Evolutionary conservation across 2,329 filamentous ascomycete species (phyloP).

Genomic region (Mycosphaerella sp.): DNA sequence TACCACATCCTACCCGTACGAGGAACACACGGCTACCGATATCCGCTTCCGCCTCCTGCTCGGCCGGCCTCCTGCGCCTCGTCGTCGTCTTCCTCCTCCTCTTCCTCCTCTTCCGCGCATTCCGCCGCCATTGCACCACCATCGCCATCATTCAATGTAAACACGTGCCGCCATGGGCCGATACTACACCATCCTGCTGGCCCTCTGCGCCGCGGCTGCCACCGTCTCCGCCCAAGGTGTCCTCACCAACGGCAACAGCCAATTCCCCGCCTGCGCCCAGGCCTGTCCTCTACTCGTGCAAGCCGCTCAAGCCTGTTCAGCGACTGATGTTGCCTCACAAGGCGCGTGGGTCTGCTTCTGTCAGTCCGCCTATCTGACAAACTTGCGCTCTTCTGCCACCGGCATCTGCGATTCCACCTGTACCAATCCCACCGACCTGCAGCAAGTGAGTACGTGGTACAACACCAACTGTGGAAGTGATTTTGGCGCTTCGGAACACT

Average conservation of each 20-base stretch:
- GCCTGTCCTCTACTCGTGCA: conserved; percentile 40
- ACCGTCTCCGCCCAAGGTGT: conserved; percentile 25
- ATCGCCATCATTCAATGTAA: background rate
- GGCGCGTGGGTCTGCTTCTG: conserved; percentile 67
- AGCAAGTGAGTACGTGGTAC: conserved; percentile 64
- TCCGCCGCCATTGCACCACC: background rate
- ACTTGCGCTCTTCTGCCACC: conserved; percentile 48
- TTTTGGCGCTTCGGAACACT: conserved; percentile 33
- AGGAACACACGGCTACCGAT: too few species aligned
- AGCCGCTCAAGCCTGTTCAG: conserved; percentile 64
- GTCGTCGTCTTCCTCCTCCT: too few species aligned
- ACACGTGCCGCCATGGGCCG: background rate
- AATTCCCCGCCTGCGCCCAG: conserved; percentile 35
- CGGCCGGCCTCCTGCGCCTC: too few species aligned
- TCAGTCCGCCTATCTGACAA: conserved; percentile 51
- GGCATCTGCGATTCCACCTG: conserved; percentile 53
- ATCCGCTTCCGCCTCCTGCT: too few species aligned
- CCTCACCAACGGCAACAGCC: conserved; percentile 29
- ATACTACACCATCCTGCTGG: conserved; percentile 2
- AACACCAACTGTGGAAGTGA: conserved; percentile 54
- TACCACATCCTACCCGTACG: too few species aligned
- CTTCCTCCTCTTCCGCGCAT: background rate
- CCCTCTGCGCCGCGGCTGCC: background rate
- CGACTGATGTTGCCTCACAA: conserved; percentile 40
- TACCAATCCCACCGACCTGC: conserved; percentile 43